A percentile compares a stretch with the other conserved stretches of the same genome.
Evolutionary conservation across 108 stramenopile genomes (phyloP).

Genomic region (Parmales sp.): DNA sequence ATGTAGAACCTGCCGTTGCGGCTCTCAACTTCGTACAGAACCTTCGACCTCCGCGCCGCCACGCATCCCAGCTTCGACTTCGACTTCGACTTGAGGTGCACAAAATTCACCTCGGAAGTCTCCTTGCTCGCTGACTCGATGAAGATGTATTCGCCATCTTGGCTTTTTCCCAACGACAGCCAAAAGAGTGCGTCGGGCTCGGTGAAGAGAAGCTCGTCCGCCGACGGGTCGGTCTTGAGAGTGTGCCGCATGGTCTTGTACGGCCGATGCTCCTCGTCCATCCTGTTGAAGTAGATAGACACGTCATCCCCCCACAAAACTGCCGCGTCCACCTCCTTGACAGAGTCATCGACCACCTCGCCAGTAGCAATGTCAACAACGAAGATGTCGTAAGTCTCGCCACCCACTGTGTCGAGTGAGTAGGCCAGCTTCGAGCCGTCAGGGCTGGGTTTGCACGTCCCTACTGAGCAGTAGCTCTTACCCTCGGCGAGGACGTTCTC

Average conservation of each 20-base stretch:
- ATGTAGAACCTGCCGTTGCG: conserved; percentile 54
- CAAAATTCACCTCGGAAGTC: conserved; percentile 66
- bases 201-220: conserved; percentile 64
- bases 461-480: conserved; percentile 67
- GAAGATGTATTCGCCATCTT: conserved; percentile 27
- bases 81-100: conserved; percentile 33
- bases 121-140: conserved; percentile 44
- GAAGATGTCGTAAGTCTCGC: conserved; percentile 73
- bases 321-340: conserved; percentile 21
- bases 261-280: conserved; percentile 46
- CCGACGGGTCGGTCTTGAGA: conserved; percentile 16
- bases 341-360: conserved; percentile 33
- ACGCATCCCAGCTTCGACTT: conserved; percentile 38
- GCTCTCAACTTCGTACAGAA: conserved; percentile 53
- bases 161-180: conserved; percentile 30
- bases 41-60: conserved; percentile 43
- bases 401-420: conserved; percentile 71
- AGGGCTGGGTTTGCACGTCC: conserved; percentile 50
- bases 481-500: conserved; percentile 71
- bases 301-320: conserved; percentile 72
- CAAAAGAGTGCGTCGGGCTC: conserved; percentile 53
- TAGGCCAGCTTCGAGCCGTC: conserved; percentile 65
- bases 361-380: conserved; percentile 62
- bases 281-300: conserved; percentile 43
- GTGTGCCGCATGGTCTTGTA: conserved; percentile 42